Evolutionary conservation across 2,329 filamentous ascomycete species (phyloP).

Genomic region (Pseudogymnoascus verrucosus): DNA sequence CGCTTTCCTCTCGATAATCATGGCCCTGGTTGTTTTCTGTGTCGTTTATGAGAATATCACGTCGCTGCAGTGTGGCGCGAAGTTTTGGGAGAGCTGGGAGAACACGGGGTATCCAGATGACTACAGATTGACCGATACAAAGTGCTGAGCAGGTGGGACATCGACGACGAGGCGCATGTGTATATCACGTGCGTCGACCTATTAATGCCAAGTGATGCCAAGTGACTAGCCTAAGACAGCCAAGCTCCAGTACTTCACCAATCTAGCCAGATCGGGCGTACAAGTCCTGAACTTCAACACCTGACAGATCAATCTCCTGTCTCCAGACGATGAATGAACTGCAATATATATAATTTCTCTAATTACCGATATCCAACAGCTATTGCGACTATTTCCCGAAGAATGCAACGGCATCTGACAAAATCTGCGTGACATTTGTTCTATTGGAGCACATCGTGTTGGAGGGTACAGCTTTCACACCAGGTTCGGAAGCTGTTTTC

Average conservation of each 20-base stretch:
- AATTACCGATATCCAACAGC: neutral
- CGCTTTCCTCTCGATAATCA: constrained; percentile 34
- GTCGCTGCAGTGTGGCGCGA: constrained; percentile 14
- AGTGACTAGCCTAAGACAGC: neutral
- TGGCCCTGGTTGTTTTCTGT: constrained; percentile 35
- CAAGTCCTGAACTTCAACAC: neutral
- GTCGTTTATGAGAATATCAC: constrained; percentile 37
- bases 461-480: neutral
- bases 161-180: neutral
- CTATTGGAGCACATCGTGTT: neutral
- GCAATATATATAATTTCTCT: neutral
- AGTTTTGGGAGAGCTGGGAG: constrained; percentile 26
- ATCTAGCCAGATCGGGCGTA: neutral
- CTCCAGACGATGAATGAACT: neutral
- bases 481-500: neutral
- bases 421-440: neutral
- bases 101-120: constrained; percentile 25
- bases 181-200: neutral
- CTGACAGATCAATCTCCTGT: neutral
- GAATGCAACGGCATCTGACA: neutral
- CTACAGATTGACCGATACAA: neutral
- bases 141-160: neutral
- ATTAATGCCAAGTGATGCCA: neutral
- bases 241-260: neutral
- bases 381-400: neutral